Conservation (phyloP, 1,284 basidiomycete species). For the Trichosporon sp. region DNA sequence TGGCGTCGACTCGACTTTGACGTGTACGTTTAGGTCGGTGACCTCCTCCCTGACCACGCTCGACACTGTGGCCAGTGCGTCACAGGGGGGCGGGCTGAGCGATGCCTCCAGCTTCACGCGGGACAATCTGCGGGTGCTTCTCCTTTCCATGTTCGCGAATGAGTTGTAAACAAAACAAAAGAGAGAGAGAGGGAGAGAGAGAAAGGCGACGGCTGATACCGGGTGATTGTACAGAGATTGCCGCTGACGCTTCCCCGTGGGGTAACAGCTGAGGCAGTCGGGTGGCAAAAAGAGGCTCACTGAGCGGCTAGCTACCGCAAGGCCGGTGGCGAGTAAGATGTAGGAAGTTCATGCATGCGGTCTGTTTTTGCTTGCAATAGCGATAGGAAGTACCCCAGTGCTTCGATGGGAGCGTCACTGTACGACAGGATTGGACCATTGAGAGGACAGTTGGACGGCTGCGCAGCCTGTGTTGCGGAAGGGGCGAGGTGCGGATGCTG, state of each 20-base stretch:
- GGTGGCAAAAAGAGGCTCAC: not conserved
- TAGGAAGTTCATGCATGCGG: no score
- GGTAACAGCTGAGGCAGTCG: not conserved
- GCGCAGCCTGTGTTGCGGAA: not conserved
- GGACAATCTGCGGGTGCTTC: not conserved
- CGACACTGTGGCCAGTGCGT: not conserved
- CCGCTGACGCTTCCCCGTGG: not conserved
- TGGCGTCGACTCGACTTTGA: not conserved
- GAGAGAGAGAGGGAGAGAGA: not conserved
- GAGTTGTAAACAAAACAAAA: not conserved
- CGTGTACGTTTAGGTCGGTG: not conserved
- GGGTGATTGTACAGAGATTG: not conserved
- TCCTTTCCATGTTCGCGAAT: not conserved
- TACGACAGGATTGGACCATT: no score
- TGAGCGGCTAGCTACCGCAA: no score
- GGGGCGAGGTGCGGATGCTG: not conserved
- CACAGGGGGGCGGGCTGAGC: not conserved
- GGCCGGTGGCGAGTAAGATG: no score
- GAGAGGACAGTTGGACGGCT: no score
- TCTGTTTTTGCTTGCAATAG: no score
- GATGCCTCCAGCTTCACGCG: not conserved
- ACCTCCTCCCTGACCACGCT: not conserved
- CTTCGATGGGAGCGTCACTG: no score
- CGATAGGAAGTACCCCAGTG: no score
- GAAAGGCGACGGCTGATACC: not conserved